A percentile compares a stretch with the other conserved stretches of the same genome.
phyloP scores from a whole-genome alignment of 2,329 filamentous ascomycete species.

The Byssochlamys sp. region DNA sequence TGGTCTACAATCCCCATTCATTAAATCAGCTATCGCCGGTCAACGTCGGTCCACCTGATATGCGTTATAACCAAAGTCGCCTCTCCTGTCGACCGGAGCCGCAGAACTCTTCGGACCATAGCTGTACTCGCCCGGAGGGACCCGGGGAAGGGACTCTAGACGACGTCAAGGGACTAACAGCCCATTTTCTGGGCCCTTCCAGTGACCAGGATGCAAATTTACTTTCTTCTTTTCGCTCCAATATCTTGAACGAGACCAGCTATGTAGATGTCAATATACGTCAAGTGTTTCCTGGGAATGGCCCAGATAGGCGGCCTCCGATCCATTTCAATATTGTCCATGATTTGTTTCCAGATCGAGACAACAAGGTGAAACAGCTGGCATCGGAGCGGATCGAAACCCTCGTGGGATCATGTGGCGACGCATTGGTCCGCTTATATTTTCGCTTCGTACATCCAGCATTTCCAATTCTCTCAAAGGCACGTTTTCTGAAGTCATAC shows the following conservation, averaged over 20 bases:
- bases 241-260: constrained; percentile 38
- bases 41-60: constrained; percentile 1
- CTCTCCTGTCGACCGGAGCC: constrained; percentile 1
- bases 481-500: constrained; percentile 35
- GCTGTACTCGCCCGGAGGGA: background rate
- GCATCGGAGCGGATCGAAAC: constrained; percentile 38
- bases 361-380: constrained; percentile 27
- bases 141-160: constrained; percentile 28
- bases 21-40: constrained; percentile 5
- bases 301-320: constrained; percentile 28
- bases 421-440: constrained; percentile 36
- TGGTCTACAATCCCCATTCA: constrained; percentile 4
- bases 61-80: background rate
- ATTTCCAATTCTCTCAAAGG: constrained; percentile 38
- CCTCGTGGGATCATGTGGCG: constrained; percentile 33
- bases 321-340: constrained; percentile 40
- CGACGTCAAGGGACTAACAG: constrained; percentile 33
- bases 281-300: constrained; percentile 32
- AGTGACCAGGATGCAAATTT: constrained; percentile 42
- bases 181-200: constrained; percentile 38
- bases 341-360: constrained; percentile 38
- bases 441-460: constrained; percentile 40
- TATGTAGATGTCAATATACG: constrained; percentile 37
- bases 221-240: constrained; percentile 39
- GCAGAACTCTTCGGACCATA: constrained; percentile 6